phyloP scores from a whole-genome alignment of 805 yeast genomes.

The Schizosaccharomyces pombe region DNA sequence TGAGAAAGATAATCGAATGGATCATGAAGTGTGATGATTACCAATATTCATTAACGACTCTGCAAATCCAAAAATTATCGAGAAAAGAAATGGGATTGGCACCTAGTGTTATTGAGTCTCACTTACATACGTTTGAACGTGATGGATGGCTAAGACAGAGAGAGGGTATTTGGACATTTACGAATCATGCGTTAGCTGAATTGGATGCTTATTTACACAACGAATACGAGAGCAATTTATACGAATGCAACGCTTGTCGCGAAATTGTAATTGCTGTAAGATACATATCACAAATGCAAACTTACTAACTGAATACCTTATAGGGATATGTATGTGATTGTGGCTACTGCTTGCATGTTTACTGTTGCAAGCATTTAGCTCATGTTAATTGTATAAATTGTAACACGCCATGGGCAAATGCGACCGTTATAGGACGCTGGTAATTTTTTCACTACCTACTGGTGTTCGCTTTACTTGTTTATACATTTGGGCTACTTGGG shows the following conservation, averaged over 20 bases:
- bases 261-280: neutral
- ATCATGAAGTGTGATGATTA: neutral
- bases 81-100: neutral
- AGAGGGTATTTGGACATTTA: neutral
- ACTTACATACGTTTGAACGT: neutral
- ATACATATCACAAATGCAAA: neutral
- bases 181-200: neutral
- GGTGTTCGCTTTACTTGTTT: too few relatives aligned
- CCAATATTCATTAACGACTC: neutral
- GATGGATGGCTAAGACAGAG: neutral
- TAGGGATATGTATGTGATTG: neutral
- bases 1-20: neutral
- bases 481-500: too few relatives aligned
- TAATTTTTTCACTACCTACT: too few relatives aligned
- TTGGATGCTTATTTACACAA: neutral
- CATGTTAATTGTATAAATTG: neutral
- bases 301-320: neutral
- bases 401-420: neutral
- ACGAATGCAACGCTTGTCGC: conserved; percentile 1
- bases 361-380: neutral
- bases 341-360: neutral
- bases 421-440: neutral
- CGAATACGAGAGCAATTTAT: neutral
- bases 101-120: neutral
- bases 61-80: neutral